Evolutionary conservation across 768 basidiomycete species (phyloP), one percentile per base, ranked within the genome.

Genomic region (Tulasnella sp.): DNA sequence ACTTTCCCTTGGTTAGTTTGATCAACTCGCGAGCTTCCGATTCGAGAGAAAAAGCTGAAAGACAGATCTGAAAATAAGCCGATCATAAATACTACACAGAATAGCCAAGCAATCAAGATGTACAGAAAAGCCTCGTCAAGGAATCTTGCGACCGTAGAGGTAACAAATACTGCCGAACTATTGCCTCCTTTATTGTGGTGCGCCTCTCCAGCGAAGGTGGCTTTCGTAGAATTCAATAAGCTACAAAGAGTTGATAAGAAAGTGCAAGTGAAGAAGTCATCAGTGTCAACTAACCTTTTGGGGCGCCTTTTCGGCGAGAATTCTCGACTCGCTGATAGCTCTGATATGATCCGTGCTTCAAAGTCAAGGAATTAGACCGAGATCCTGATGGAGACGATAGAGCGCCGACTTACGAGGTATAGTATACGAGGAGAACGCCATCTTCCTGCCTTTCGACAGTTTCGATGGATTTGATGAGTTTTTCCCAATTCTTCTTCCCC

Each of bases 221-320:
- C n/a, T 32, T 40, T 74, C 74, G 41, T 74, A 74, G 42, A 74
- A 74, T 9, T 74, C 32, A 44, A 74, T 47, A 19, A 74, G 36
- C 74, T 74, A 52, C 32, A 62, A 74, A 34, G 3, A 36, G 14
- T 40, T 3, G 5, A 36, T 74, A 14, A 74, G 36, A 17, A 16
- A 34, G 8, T 8, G 40, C 14, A 36, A 8, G n/a, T 3, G 36
- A 41, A 34, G 0, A 52, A 34, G 35, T 35, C 37, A 47, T 26
- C 40, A 9, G 26, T 36, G 35, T 52, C 11, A 17, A 34, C 73
- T 1, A 16, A 73, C 67, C 42, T 40, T 39, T 22, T 66, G 72
- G 12, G 66, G 66, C 36, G 69, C 52, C 32, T 70, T 73, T 16
- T 22, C 36, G 22, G 39, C 52, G 34, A 67, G 37, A 16, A 69